Conservation (phyloP, 805 yeast species). For the Lipomyces lipofer region DNA sequence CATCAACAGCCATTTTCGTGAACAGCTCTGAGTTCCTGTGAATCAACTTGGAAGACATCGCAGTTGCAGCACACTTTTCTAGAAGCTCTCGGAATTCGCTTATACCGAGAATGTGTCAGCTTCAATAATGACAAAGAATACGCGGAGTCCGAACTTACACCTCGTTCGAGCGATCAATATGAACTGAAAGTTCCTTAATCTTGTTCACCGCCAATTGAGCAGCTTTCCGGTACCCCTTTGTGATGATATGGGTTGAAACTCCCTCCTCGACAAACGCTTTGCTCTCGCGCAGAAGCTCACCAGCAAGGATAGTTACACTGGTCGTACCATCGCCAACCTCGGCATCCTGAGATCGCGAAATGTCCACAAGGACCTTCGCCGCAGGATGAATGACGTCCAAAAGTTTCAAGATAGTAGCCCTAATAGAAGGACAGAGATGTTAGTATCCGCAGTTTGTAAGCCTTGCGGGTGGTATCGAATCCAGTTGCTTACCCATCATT, state of each 20-base stretch:
- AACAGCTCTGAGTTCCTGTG: constrained; percentile 84
- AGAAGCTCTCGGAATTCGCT: constrained; percentile 68
- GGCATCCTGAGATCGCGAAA: constrained; percentile 94
- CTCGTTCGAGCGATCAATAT: constrained; percentile 55
- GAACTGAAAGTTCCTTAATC: constrained; percentile 73
- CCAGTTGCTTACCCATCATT: constrained; percentile 62
- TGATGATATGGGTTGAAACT: constrained; percentile 83
- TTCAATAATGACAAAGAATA: no score
- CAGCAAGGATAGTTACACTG: constrained; percentile 86
- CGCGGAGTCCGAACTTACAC: constrained; percentile 29
- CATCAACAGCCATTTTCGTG: constrained; percentile 95
- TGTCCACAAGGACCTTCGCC: constrained; percentile 91
- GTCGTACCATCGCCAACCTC: constrained; percentile 99
- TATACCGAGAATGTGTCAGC: no score
- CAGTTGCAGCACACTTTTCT: constrained; percentile 92
- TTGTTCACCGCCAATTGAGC: constrained; percentile 71
- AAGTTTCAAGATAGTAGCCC: constrained; percentile 90
- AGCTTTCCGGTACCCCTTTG: constrained; percentile 85
- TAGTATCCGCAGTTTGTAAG: neutral
- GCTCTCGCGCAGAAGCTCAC: constrained; percentile 88
- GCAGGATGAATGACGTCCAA: constrained; percentile 98
- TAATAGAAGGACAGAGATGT: no score
- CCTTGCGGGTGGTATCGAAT: neutral
- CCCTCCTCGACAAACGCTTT: constrained; percentile 94
- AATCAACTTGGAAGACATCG: constrained; percentile 94